Evolutionary conservation across 108 stramenopile genomes (phyloP).

Genomic region (Cyclostephanos tholiformis): DNA sequence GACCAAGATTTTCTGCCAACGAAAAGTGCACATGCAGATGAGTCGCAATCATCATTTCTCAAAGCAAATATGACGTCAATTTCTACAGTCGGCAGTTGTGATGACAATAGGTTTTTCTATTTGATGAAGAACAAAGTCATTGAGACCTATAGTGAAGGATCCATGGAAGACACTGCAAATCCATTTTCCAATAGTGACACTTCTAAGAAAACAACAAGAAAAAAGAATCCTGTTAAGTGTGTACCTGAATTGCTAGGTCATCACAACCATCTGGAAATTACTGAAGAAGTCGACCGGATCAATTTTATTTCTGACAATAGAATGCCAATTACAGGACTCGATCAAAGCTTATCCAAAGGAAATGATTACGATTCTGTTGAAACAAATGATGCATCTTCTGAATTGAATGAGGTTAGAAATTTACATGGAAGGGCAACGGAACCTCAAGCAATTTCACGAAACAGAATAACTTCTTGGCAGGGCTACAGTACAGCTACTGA

Average conservation of each 20-base stretch:
- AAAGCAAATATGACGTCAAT: slow-evolving; percentile 21
- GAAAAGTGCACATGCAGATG: slow-evolving; percentile 25
- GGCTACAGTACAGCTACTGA: background rate
- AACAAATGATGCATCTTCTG: background rate
- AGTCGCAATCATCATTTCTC: slow-evolving; percentile 26
- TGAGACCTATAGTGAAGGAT: background rate
- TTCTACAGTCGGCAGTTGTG: slow-evolving; percentile 2
- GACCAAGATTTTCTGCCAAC: background rate
- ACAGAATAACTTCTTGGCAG: background rate
- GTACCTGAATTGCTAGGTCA: background rate
- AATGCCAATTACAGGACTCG: slow-evolving; percentile 9
- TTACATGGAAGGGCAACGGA: background rate
- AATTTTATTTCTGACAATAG: slow-evolving; percentile 16
- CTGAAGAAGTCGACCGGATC: background rate
- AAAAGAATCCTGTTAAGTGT: slow-evolving; percentile 5
- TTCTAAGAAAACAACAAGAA: background rate
- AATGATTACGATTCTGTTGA: slow-evolving; percentile 13
- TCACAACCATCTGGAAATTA: background rate
- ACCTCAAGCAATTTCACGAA: background rate
- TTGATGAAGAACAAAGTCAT: slow-evolving; percentile 13
- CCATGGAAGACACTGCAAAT: background rate
- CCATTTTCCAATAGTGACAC: slow-evolving; percentile 1
- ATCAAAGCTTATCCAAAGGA: slow-evolving; percentile 1
- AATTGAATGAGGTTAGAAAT: background rate
- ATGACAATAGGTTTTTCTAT: slow-evolving; percentile 18